Base-by-base conservation (phyloP, 345 rosid genomes). In the Eucalyptus rudis region DNA sequence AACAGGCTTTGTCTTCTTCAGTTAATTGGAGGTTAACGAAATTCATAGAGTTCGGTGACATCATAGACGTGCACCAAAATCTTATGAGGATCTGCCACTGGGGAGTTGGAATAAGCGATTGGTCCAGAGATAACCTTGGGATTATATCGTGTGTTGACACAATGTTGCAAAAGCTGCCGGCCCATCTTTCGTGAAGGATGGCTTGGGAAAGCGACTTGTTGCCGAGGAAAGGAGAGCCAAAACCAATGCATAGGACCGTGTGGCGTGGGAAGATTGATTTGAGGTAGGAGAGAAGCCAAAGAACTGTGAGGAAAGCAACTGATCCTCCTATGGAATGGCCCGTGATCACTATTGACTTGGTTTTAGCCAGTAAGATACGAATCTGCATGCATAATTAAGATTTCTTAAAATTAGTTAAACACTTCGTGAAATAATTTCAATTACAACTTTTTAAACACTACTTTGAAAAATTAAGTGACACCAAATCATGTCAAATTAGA, bases 291-390 rank as follows among this genome's bases (percentile, higher is more conserved):
- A 97, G 98, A 52, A 96, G 96, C 94, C 94, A 95, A 29, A 97
- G 95, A 88, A 96, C 93, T 79, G 94, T 90, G 45, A 97, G 95
- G 47, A 96, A 90, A 14, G 98, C 98, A 4, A 90, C 52, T 22
- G 99, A 90, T 36, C 95, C 99, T 13, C 99, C 96, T 36, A 94
- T 59, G 36, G 97, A 96, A 87, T 97, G 97, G 84, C 99, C 99
- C 13, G 99, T 93, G 29, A 97, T 90, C 64, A 96, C 96, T 25
- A 97, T 89, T 19, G 91, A 93, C 92, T 92, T 93, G 91, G 90
- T 89, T 62, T 89, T 88, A 90, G 90, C 88, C 64, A 87, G 45
- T 68, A 94, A 15, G 13, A 19, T 88, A 16, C 10, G n/a, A 52
- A 96, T 91, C 97, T 49, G 50, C 50, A 49, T 96, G 94, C 93